Percentiles rank a stretch among this genome's conserved stretches.
Conservation (phyloP, 441 rosid genomes). For the Adansonia madagascariensis region DNA sequence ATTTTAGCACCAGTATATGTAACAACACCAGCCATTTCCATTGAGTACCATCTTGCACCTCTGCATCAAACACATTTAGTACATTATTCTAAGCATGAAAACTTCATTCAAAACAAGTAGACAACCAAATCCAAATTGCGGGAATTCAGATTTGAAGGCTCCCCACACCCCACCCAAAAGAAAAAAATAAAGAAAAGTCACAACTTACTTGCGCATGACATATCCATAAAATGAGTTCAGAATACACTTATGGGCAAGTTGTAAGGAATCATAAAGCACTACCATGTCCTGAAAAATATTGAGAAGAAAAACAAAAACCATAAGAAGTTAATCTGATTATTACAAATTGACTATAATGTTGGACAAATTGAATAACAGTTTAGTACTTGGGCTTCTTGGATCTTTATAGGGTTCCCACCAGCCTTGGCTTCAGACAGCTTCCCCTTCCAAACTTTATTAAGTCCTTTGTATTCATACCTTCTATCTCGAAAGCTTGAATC, state of each 20-base stretch:
- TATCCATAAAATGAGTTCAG: conserved; percentile 99
- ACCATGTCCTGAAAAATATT: conserved; percentile 87
- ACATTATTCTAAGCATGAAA: conserved; percentile 35
- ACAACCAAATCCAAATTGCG: conserved; percentile 17
- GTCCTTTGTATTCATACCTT: conserved; percentile 98
- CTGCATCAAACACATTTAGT: conserved; percentile 48
- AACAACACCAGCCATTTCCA: conserved; percentile 99
- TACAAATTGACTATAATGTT: conserved; percentile 19
- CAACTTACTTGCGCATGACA: conserved; percentile 99
- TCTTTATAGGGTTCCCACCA: conserved; percentile 92
- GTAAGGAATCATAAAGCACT: conserved; percentile 96
- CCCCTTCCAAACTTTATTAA: conserved; percentile 98
- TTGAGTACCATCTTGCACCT: conserved; percentile 99
- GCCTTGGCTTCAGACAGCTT: conserved; percentile 97
- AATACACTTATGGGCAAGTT: conserved; percentile 98
- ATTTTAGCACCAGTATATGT: conserved; percentile 99
- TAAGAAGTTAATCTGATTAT: conserved; percentile 27
- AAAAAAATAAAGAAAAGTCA: background rate
- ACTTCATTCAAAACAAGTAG: conserved; percentile 18
- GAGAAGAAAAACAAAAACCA: conserved; percentile 32
- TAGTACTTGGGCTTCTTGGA: conserved; percentile 95
- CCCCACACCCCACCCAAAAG: background rate
- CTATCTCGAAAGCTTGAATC: conserved; percentile 91
- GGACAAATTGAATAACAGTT: conserved; percentile 23
- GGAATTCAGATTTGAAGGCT: conserved; percentile 22